Evolutionary conservation across 1,139 yeast species (phyloP), one percentile per base, ranked within the genome.

Genomic region (Saccharomyces hybrid): DNA sequence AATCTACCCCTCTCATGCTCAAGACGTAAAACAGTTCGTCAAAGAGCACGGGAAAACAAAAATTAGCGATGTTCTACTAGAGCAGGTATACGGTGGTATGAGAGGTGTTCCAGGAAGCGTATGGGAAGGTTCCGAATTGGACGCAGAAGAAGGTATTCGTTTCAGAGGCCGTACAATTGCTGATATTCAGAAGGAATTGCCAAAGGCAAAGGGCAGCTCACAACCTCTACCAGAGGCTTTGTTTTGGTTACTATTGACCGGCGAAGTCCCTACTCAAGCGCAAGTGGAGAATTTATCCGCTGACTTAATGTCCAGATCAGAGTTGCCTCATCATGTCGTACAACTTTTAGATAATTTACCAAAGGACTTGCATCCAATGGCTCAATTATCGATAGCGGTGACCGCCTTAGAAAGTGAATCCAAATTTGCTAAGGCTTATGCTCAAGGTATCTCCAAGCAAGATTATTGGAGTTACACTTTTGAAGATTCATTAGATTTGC

Each of bases 71-170:
- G 95, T 91, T 64, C 79, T 84, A 63, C 81, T 93, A 64, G 97
- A 89, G 76, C 98, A 93, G 78, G 97, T 97, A 54, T 93, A 93
- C 78, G 99, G 98, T 81, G 99, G 99, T 82, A 89, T 88, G 97
- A 86, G 97, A 78, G 97, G 97, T 75, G 88, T 91, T 78, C 88
- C 88, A 78, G 96, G 97, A 70, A 81, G 93, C 67, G 97, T 93
- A 59, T 93, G 98, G 98, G 98, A 93, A 81, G 99, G 99, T 69
- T 91, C 98, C 56, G 99, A 93, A 56, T 81, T 93, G 74, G 99
- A 93, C 77, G 95, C 99, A 66, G 86, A 86, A 64, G 99, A 93
- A 78, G 99, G 99, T 71, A 93, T 93, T 74, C 86, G 97, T 74
- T 93, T 93, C 84, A 89, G 98, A 79, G 98, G 98, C 70, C 83